A percentile compares a stretch with the other conserved stretches of the same genome.
Evolutionary conservation across 78 protist species (phyloP).

Genomic region (Salpingoeca rosetta): DNA sequence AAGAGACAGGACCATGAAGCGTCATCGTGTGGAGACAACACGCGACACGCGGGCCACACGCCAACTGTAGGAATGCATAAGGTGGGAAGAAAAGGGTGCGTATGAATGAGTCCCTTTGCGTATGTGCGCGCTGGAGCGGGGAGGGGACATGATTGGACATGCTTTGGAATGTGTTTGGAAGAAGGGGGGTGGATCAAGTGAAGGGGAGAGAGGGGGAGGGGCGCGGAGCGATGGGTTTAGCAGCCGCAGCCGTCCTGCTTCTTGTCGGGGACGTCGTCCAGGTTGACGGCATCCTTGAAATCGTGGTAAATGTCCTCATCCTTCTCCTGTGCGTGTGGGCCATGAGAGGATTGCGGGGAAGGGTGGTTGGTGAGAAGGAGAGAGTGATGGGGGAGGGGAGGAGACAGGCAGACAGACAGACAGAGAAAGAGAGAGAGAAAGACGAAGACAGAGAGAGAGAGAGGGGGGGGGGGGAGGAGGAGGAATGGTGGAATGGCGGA

Average conservation of each 20-base stretch:
- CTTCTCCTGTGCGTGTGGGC: neutral
- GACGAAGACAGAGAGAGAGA: too few relatives aligned
- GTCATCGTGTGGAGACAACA: too few relatives aligned
- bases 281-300: neutral
- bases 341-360: neutral
- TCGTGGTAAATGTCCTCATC: neutral
- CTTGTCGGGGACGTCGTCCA: neutral
- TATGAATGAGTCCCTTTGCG: neutral
- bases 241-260: neutral
- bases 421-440: conserved; percentile 3
- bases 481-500: too few relatives aligned
- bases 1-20: too few relatives aligned
- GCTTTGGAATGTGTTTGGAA: too few relatives aligned
- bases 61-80: neutral
- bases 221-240: neutral
- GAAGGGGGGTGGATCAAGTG: neutral
- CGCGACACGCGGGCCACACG: too few relatives aligned
- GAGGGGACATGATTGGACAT: neutral
- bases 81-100: neutral
- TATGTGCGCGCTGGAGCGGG: neutral
- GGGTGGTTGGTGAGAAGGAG: neutral
- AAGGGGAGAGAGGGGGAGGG: neutral
- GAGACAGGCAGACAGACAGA: neutral
- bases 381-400: neutral
- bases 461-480: neutral